Conservation (phyloP, 2,329 filamentous ascomycete species). For the Aspergillus transmontanensis region DNA sequence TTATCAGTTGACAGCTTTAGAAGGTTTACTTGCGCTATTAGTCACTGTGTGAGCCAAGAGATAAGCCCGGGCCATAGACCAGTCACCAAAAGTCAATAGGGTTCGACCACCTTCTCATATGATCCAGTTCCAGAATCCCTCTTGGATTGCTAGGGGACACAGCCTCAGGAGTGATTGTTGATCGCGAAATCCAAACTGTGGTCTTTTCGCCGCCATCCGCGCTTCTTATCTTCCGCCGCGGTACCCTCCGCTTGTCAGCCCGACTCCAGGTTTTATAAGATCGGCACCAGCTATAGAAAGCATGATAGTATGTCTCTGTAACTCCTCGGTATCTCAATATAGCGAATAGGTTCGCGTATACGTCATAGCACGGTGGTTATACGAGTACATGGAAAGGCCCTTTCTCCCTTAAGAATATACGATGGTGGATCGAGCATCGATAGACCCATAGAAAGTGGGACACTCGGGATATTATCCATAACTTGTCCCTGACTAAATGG, state of each 20-base stretch:
- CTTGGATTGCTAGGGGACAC: neutral
- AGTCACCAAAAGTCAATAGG: neutral
- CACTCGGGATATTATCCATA: neutral
- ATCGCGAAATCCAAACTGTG: neutral
- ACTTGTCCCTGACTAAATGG: neutral
- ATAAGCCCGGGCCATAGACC: constrained; percentile 7
- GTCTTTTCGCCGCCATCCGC: neutral
- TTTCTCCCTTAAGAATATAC: neutral
- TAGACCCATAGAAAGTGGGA: constrained; percentile 1
- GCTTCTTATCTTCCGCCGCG: neutral
- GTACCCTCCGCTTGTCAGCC: neutral
- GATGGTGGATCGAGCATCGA: neutral
- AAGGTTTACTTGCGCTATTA: constrained; percentile 6
- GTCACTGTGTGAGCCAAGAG: constrained; percentile 8
- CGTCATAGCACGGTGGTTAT: neutral
- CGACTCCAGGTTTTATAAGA: neutral
- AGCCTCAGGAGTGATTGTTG: neutral
- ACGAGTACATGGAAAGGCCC: neutral
- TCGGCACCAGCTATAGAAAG: neutral
- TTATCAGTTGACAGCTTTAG: constrained; percentile 16
- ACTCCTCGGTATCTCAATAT: neutral
- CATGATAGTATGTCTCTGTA: neutral
- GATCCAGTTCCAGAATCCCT: neutral
- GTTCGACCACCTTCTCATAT: neutral
- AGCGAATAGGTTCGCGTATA: neutral